Conservation (phyloP, 768 basidiomycete species). For the Suillus cothurnatus region DNA sequence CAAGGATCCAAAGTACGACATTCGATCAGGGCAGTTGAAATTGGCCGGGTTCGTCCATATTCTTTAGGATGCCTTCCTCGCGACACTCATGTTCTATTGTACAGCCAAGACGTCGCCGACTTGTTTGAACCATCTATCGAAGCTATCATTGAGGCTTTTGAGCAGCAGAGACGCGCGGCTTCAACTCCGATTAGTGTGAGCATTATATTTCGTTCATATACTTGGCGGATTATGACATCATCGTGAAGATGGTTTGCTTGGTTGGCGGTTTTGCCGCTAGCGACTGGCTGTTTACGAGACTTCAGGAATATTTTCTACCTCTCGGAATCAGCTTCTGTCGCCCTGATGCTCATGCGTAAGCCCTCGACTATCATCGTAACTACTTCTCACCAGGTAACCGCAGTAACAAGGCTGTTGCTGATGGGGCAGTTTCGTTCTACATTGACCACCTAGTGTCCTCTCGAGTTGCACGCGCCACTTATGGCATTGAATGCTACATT, state of each 20-base stretch:
- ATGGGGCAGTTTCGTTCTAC: conserved; percentile 43
- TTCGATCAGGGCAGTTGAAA: conserved; percentile 40
- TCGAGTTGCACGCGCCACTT: conserved; percentile 44
- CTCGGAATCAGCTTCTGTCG: conserved; percentile 44
- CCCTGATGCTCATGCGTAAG: conserved; percentile 54
- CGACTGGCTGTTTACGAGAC: conserved; percentile 44
- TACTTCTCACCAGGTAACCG: neutral
- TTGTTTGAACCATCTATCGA: conserved; percentile 47
- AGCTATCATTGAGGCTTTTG: conserved; percentile 37
- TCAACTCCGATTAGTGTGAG: conserved; percentile 30
- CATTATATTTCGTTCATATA: neutral
- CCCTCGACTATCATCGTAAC: neutral
- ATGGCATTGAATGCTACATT: conserved; percentile 34
- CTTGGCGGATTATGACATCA: neutral
- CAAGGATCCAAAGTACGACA: conserved; percentile 34
- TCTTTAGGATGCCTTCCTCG: neutral
- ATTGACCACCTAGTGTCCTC: conserved; percentile 49
- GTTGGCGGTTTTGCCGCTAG: conserved; percentile 55
- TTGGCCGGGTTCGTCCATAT: conserved; percentile 36
- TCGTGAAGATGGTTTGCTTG: conserved; percentile 41
- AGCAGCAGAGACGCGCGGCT: conserved; percentile 27
- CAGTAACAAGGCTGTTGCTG: conserved; percentile 52
- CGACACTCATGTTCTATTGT: neutral
- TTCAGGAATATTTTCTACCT: conserved; percentile 39
- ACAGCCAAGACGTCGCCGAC: conserved; percentile 36